Evolutionary conservation across 371 early-diverging fungal species (phyloP).

Genomic region (Haplosporangium sp.): DNA sequence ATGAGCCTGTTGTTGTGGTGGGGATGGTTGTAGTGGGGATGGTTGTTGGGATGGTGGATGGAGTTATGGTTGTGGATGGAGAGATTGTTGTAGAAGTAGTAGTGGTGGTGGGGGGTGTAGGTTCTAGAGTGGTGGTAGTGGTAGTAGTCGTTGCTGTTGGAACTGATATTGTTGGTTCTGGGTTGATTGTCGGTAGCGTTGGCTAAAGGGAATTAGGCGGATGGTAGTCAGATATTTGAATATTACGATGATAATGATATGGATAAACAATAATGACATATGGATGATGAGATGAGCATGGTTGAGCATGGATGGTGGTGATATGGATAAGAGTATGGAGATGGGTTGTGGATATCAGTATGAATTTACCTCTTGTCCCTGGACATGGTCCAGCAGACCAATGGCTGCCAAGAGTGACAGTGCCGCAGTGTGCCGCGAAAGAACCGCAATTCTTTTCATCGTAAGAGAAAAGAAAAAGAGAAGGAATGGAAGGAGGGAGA

Average conservation of each 20-base stretch:
- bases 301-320: no score
- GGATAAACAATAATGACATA: no score
- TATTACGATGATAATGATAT: no score
- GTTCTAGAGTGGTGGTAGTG: neutral
- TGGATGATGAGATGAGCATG: no score
- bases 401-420: conserved; percentile 27
- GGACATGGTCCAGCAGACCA: conserved; percentile 11
- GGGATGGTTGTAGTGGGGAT: neutral
- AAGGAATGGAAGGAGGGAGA: neutral
- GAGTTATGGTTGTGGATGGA: neutral
- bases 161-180: conserved; percentile 1
- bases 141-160: conserved; percentile 5
- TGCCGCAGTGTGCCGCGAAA: neutral
- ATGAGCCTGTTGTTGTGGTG: neutral
- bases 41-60: neutral
- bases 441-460: no score
- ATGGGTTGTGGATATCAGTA: neutral
- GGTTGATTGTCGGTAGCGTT: neutral
- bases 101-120: neutral
- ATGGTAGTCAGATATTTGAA: no score
- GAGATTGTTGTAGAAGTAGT: neutral
- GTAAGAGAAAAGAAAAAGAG: neutral
- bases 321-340: no score
- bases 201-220: neutral
- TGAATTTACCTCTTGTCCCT: conserved; percentile 18